Evolutionary conservation across 176 grass and related monocot species (phyloP), one percentile per base, ranked within the genome.

Genomic region (Thalia dealbata): DNA sequence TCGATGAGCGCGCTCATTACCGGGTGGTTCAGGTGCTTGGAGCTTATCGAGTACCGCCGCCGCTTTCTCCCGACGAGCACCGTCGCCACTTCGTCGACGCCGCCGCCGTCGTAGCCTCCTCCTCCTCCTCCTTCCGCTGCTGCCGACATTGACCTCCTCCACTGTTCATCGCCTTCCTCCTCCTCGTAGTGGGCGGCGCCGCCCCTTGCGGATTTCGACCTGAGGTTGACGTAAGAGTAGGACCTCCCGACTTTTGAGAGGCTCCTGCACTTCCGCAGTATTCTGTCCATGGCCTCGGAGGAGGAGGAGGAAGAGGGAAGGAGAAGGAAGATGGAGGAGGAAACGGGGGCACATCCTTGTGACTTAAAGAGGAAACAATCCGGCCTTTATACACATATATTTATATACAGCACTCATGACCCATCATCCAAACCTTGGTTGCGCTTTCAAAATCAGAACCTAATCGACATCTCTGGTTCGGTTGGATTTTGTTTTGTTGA

Each of bases 261-360:
- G 82, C 82, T 89, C 86, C 80, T 90, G 84, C 89, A 92, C 85
- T 83, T 90, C 69, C 86, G 84, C 56, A 96, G 78, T 61, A 96
- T 32, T 69, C 81, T 70, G 43, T 74, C 87, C 35, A 86, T 82
- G 70, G 82, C 10, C 19, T 13, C 16, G 2, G 9, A 12, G 16
- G 22, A n/a, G 18, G 11, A 10, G 38, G 50, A 38, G 50, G 56
- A 25, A 30, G 27, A 54, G 19, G 12, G 7, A 27, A 12, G 44
- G 55, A 45, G 6, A 16, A 11, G 30, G 30, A 42, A 52, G 46
- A 23, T 29, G 22, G 30, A 24, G 28, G 16, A 58, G 29, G 59
- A 5, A 23, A 38, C 4, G 32, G 32, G 32, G 32, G 4, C 4
- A 41, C 24, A 27, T 16, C 18, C 18, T 73, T 78, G 81, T 54